Base-by-base conservation (phyloP, 768 basidiomycete genomes). In the Tulasnella sp. region DNA sequence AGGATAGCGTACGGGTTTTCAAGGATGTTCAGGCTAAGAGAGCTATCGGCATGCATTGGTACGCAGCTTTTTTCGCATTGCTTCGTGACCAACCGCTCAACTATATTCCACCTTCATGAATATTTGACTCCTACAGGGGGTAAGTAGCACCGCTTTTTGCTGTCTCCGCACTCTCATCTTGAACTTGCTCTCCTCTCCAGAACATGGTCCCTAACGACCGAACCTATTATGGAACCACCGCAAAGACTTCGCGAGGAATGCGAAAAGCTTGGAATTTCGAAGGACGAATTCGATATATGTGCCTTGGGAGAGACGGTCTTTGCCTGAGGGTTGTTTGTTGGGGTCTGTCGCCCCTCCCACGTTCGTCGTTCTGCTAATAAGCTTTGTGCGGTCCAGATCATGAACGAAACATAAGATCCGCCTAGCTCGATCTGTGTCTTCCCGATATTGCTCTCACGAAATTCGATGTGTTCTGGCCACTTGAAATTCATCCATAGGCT, bases 41-140 rank as follows among this genome's bases (percentile, higher is more conserved):
- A 79, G 92, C 90, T 0, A 82, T 93, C 7, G 92, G 89, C 0
- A 92, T 93, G 88, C 92, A 92, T 84, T 93, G 91, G 91, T 76
- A 91, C 90, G 89, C 90, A 82, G 46, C 87, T n/a, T n/a, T 83
- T 27, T 14, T 14, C 78, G 31, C 27, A 34, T 68, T 76, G 1
- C 27, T 40, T 77, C 42, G 4, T 44, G 18, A 16, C 6, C 62
- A 31, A 68, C 38, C 0, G 7, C 78, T 21, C 56, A 27, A 0
- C 74, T 24, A 14, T 6, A 68, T 58, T 24, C 10, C 7, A n/a
- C 16, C 14, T 27, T 16, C 38, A 39, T 3, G 2, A 10, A 36
- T 9, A 0, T 79, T 34, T 10, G 42, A 24, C 44, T 36, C 21
- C 8, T 44, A 0, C 19, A 76, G 46, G 52, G 71, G 78, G 68